Evolutionary conservation across 257 asterid species (phyloP).

Genomic region (Rhazya stricta): DNA sequence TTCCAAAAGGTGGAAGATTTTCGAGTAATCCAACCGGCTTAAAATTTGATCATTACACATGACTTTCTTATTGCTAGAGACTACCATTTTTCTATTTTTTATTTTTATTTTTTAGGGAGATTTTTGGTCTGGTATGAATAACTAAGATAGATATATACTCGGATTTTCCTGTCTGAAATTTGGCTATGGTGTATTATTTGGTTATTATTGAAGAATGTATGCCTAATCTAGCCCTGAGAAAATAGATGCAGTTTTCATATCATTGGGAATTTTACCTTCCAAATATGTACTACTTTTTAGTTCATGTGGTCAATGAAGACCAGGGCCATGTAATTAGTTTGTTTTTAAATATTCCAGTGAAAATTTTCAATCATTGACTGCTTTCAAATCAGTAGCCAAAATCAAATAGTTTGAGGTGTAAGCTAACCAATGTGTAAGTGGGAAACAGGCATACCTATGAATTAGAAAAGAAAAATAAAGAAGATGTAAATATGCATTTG

Average conservation of each 20-base stretch:
- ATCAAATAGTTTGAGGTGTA: neutral
- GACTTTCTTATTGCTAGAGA: neutral
- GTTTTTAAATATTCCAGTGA: neutral
- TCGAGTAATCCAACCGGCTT: too few species aligned
- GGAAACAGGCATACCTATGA: neutral
- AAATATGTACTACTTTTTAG: neutral
- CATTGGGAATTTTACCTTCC: neutral
- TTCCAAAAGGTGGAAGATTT: neutral
- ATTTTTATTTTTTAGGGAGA: neutral
- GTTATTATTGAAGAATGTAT: neutral
- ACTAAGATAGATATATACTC: neutral
- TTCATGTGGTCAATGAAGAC: neutral
- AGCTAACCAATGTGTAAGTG: neutral
- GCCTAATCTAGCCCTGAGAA: neutral
- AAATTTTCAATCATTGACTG: neutral
- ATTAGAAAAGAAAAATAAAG: neutral
- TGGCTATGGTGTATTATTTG: neutral
- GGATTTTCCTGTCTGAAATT: neutral
- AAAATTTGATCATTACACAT: neutral
- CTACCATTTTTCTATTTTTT: too few species aligned
- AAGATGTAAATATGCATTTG: neutral
- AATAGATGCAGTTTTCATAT: neutral
- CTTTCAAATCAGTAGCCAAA: neutral
- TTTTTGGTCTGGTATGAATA: neutral
- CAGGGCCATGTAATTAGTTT: neutral